phyloP scores from a whole-genome alignment of 352 stramenopile genomes.

The Phytopythium litorale region DNA sequence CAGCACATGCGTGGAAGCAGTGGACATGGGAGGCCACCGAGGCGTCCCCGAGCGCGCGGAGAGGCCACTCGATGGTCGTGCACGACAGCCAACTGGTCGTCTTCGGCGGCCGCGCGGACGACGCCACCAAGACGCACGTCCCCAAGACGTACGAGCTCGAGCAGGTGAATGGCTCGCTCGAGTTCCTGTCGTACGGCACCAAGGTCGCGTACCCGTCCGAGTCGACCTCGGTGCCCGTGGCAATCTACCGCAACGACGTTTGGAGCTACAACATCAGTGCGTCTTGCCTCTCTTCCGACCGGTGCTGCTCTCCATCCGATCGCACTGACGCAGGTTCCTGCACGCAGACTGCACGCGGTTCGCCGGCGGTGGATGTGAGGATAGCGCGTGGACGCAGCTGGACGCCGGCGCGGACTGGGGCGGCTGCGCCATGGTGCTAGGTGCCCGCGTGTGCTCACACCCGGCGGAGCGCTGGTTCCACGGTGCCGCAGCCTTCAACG shows the following conservation, averaged over 20 bases:
- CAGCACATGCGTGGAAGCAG: slow-evolving; percentile 60
- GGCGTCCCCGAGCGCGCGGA: slow-evolving; percentile 60
- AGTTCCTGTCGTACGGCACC: slow-evolving; percentile 88
- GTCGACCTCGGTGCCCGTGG: slow-evolving; percentile 60
- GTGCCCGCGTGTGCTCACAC: slow-evolving; percentile 84
- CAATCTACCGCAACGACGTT: slow-evolving; percentile 94
- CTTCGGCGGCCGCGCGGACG: slow-evolving; percentile 92
- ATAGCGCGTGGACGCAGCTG: slow-evolving; percentile 83
- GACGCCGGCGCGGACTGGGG: slow-evolving; percentile 87
- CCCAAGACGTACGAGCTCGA: slow-evolving; percentile 92
- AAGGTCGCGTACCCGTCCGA: slow-evolving; percentile 58
- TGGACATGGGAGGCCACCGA: slow-evolving; percentile 68
- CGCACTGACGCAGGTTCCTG: not conserved
- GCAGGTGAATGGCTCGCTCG: slow-evolving; percentile 67
- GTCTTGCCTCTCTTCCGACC: not conserved
- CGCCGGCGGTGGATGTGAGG: slow-evolving; percentile 77
- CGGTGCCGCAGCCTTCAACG: slow-evolving; percentile 83
- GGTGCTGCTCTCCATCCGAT: not conserved
- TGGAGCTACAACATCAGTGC: slow-evolving; percentile 94
- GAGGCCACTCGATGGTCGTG: slow-evolving; percentile 87
- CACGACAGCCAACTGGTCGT: slow-evolving; percentile 83
- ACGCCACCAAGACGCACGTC: slow-evolving; percentile 82
- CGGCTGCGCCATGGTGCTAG: slow-evolving; percentile 86
- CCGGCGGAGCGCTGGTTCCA: slow-evolving; percentile 89
- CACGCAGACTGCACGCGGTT: slow-evolving; percentile 77